Evolutionary conservation across 495 filamentous ascomycete genomes (phyloP).

Genomic region (Penicillium fimorum): DNA sequence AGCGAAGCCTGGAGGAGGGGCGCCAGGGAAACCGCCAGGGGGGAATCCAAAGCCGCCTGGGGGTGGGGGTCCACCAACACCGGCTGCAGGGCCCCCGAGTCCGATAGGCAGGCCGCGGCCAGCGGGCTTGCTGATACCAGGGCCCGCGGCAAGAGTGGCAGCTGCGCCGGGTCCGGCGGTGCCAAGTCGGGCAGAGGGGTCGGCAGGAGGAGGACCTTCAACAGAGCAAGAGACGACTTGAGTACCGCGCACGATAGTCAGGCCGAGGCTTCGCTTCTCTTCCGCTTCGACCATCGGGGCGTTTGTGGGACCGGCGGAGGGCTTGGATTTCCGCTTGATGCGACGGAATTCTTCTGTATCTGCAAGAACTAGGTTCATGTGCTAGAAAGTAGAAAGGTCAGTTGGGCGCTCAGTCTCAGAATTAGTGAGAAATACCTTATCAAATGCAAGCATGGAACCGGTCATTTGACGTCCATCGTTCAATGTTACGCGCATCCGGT

Average conservation of each 20-base stretch:
- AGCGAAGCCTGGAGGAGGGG: constrained; percentile 70
- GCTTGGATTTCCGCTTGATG: constrained; percentile 87
- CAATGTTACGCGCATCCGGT: constrained; percentile 95
- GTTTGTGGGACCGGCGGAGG: constrained; percentile 55
- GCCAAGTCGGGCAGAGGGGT: constrained; percentile 86
- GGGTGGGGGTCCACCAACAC: constrained; percentile 78
- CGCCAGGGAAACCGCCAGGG: constrained; percentile 65
- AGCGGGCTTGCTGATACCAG: constrained; percentile 88
- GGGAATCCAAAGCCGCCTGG: constrained; percentile 58
- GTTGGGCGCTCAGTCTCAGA: constrained; percentile 19
- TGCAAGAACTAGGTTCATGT: constrained; percentile 98
- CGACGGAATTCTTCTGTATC: constrained; percentile 99
- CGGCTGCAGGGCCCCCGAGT: constrained; percentile 84
- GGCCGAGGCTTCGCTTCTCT: constrained; percentile 92
- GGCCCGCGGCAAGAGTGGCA: constrained; percentile 72
- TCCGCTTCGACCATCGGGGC: constrained; percentile 75
- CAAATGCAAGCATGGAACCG: constrained; percentile 95
- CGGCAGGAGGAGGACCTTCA: constrained; percentile 93
- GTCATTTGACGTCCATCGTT: constrained; percentile 96
- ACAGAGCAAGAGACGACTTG: constrained; percentile 93
- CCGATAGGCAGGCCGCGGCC: constrained; percentile 87
- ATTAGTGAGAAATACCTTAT: constrained; percentile 65
- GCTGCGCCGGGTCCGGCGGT: constrained; percentile 63
- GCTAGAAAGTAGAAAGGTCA: constrained; percentile 49
- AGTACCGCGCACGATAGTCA: constrained; percentile 92